Base-by-base conservation (phyloP, 2,329 filamentous ascomycete species). In the Penicillium verrucosum region DNA sequence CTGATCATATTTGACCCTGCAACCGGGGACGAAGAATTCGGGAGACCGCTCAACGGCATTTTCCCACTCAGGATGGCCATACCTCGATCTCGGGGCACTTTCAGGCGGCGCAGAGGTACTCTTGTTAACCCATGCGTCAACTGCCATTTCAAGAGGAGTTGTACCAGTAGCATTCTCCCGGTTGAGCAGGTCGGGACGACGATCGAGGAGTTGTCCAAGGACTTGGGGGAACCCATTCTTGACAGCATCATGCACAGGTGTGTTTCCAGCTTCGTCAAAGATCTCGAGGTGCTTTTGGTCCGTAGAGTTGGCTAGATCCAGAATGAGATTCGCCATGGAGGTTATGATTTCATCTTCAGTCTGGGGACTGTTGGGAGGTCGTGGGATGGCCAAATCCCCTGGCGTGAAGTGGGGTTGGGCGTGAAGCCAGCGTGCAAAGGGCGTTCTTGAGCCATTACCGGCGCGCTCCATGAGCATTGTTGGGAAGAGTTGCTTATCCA, bases 161-260 rank as follows among this genome's bases (percentile, higher is more conserved):
- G 83, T 81, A 1, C 90, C 90, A 0, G 89, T 89, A 0, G 89
- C 84, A 63, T 92, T 92, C 70, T 94, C 90, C 23, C 86, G 82
- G 63, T 83, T 81, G 0, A 91, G 75, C 1, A 92, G 77, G 27
- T 79, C 77, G 0, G 87, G 83, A 18, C 82, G 78, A 61, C 76
- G 76, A 10, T 82, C 75, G 11, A 92, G 73, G 40, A 75, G 67
- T 11, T 64, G 16, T 16, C 65, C 54, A 3, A 89, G 85, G 29
- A 89, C 79, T 62, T 85, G 76, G 14, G 80, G 78, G 1, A 86
- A 74, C 37, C 84, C 81, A 6, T 74, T 51, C 29, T 68, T 69
- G 25, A 77, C 68, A 1, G 68, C 68, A 2, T 66, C 59, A 58
- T 81, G 78, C 10, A 79, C 64, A 0, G 74, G 72, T 4, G 76